A percentile compares a stretch with the other conserved stretches of the same genome.
Evolutionary conservation across 2,329 filamentous ascomycete genomes (phyloP).

Genomic region (Fulvia fulva): DNA sequence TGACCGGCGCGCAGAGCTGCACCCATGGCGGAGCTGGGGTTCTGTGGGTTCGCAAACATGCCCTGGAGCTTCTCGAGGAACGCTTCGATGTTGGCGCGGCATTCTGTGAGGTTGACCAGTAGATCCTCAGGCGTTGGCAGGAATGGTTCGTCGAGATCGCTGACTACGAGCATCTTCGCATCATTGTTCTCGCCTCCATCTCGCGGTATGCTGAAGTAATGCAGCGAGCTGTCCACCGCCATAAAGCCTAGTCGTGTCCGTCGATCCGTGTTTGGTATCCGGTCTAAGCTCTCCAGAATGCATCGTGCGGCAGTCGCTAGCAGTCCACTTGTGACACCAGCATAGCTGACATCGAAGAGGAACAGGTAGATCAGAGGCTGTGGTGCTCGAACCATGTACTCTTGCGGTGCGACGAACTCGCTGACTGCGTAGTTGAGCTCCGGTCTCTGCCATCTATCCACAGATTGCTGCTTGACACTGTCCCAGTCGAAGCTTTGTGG

Average conservation of each 20-base stretch:
- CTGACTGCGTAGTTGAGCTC: conserved; percentile 96
- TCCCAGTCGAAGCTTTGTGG: conserved; percentile 99
- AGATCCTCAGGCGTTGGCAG: conserved; percentile 89
- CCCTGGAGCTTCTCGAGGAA: conserved; percentile 87
- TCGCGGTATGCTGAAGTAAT: conserved; percentile 93
- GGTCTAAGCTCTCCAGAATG: conserved; percentile 88
- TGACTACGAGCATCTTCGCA: conserved; percentile 88
- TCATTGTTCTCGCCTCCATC: conserved; percentile 81
- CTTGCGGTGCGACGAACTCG: conserved; percentile 95
- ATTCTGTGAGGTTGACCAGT: conserved; percentile 82
- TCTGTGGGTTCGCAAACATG: conserved; percentile 96
- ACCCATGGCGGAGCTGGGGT: conserved; percentile 86
- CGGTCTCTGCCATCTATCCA: conserved; percentile 85
- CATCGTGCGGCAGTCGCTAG: conserved; percentile 88
- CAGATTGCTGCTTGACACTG: conserved; percentile 79
- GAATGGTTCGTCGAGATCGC: conserved; percentile 94
- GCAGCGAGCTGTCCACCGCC: conserved; percentile 87
- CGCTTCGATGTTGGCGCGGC: conserved; percentile 82
- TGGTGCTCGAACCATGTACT: conserved; percentile 98
- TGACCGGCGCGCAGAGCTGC: conserved; percentile 89
- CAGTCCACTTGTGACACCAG: conserved; percentile 82
- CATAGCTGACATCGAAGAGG: conserved; percentile 89
- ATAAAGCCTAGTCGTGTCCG: conserved; percentile 91
- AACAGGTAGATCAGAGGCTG: conserved; percentile 95
- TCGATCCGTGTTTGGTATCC: conserved; percentile 96